A percentile compares a stretch with the other conserved stretches of the same genome.
These are phyloP conservation scores for Draba incana DNA, from an alignment of 345 rosid genomes.

Conservation along the genomic window DNA sequence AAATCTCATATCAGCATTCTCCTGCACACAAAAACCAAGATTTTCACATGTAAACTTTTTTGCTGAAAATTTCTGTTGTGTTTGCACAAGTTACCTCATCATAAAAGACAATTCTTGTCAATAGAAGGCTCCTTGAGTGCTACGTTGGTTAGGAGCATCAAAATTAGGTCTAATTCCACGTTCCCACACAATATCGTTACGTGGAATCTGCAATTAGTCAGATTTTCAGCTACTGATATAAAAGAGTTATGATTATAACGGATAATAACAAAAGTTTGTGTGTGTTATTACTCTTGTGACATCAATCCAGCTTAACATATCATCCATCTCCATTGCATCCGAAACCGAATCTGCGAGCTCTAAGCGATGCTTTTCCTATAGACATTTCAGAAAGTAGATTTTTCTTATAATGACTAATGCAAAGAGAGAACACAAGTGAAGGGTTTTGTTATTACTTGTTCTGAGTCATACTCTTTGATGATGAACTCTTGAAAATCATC, in stretches of 20 bases:
- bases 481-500: background rate
- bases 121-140: too few relatives aligned
- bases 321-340: constrained; percentile 21
- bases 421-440: background rate
- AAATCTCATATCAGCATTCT: too few relatives aligned
- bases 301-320: background rate
- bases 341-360: background rate
- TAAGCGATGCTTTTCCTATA: constrained; percentile 22
- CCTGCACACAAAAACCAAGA: too few relatives aligned
- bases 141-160: background rate
- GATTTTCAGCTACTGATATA: constrained; percentile 5
- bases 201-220: constrained; percentile 1
- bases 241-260: background rate
- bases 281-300: constrained; percentile 18
- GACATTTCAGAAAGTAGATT: background rate
- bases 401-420: background rate
- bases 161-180: background rate
- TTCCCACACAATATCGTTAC: constrained; percentile 2
- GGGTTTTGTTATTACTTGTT: constrained; percentile 8
- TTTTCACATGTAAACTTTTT: too few relatives aligned
- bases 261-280: background rate
- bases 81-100: too few relatives aligned
- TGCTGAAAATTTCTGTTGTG: too few relatives aligned
- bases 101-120: too few relatives aligned
- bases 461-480: constrained; percentile 16